Base-by-base conservation (phyloP, 345 rosid genomes). In the Draba incana region DNA sequence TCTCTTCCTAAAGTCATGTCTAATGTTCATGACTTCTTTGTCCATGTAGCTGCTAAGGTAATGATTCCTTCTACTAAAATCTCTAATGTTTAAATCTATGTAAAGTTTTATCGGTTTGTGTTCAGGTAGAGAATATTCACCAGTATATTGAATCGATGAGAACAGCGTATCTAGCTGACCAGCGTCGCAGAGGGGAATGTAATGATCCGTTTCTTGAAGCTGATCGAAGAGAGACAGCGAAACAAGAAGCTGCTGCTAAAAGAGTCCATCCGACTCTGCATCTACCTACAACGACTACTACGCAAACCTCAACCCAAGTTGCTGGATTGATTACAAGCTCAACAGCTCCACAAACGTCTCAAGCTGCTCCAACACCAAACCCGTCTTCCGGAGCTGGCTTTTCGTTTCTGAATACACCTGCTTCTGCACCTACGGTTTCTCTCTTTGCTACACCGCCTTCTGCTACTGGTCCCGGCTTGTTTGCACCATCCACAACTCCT, bases 11-110 rank as follows among this genome's bases (percentile, higher is more conserved):
- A 86, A 77, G 89, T 94, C 66, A 87, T 94, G 87, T 82, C 88
- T 78, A 89, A 94, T 78, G 89, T 87, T 64, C 96, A 94, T 46
- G 89, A 84, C 78, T 85, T 87, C 81, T 91, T 92, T 82, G 89
- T 94, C 69, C 97, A 91, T 76, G 93, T 88, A 56, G 98, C 99
- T 80, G 91, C 97, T 20, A 94, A 94, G 99, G 98, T 94, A 82
- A 55, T 66, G 45, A 16, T 42, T 42, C 27, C 25, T 43, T 70
- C 9, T 23, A 15, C 5, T 11, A 24, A 68, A 68, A 37, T 38
- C 24, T 57, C 1, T 11, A 51, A 3, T 56, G 13, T 54, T 41
- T 8, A 56, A 38, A 2, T 70, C 14, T 48, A 14, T 64, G 44
- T 48, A 48, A 45, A 35, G 23, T 27, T 60, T 2, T 23, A 14